Evolutionary conservation across 257 asterid species (phyloP), one percentile per base, ranked within the genome.

Genomic region (Henckelia pumila): DNA sequence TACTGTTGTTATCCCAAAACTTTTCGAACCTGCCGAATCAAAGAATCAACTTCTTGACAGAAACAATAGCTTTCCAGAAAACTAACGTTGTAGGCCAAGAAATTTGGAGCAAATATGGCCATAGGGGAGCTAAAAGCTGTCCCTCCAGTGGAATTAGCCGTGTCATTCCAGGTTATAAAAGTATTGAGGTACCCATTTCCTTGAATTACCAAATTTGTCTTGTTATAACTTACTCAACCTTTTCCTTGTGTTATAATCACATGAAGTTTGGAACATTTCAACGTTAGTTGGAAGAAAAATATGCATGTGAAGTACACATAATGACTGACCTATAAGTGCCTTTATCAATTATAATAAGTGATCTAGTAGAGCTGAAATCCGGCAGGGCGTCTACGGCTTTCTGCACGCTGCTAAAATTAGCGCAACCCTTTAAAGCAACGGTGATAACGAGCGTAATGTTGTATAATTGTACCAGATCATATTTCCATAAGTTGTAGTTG

Each of bases 151-250:
- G 98, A 89, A 78, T 85, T 85, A 3, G 91, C 86, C 2, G 96
- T 89, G 80, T 89, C 98, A 37, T 92, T 89, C 98, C 97, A 92
- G 29, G 75, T 71, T 57, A 92, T 78, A 66, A 72, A 70, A 2
- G 96, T 92, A 77, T 77, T 83, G 60, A 47, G 78, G 69, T 84
- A 83, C 30, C 97, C 98, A 71, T 85, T 83, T 0, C 98, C 98
- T 81, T 86, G 72, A 24, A 92, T 30, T 78, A 92, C 84, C 77
- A 92, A 30, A 63, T 86, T 92, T 11, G 72, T 83, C 76, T 92
- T 92, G 84, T 59, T 88, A 0, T 71, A 40, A 59, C 13, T 76
- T 49, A 89, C 85, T 61, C 80, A 68, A 92, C 82, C 66, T 92
- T 92, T 77, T 92, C 98, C 83, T 97, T 91, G 78, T 56, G 17